Conservation (phyloP, 2,329 filamentous ascomycete genomes). For the Spiromastix sp. region DNA sequence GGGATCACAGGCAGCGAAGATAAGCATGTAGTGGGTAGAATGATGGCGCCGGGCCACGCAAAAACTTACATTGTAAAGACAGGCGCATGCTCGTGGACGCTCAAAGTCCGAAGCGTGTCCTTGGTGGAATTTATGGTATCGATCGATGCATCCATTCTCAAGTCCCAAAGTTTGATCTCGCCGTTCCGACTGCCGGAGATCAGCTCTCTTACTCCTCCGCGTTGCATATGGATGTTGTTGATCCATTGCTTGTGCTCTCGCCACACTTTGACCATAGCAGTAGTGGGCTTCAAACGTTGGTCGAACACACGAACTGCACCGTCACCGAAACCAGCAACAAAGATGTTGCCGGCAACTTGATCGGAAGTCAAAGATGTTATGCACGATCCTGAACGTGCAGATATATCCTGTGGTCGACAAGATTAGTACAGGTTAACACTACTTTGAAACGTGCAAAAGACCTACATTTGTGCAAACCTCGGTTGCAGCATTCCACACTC, state of each 20-base stretch:
- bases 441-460: too few relatives aligned
- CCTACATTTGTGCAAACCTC: conserved; percentile 71
- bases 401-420: conserved; percentile 80
- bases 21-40: background rate
- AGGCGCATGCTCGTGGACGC: conserved; percentile 90
- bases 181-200: conserved; percentile 85
- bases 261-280: conserved; percentile 94
- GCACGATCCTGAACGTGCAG: conserved; percentile 85
- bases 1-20: conserved; percentile 4
- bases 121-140: conserved; percentile 64
- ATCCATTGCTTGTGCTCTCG: conserved; percentile 95
- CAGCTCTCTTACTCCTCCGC: conserved; percentile 83
- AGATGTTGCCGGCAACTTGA: conserved; percentile 93
- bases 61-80: conserved; percentile 83
- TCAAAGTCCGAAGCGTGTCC: conserved; percentile 71
- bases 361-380: conserved; percentile 94
- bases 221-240: conserved; percentile 91
- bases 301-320: conserved; percentile 92
- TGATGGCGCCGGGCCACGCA: background rate
- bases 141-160: conserved; percentile 71
- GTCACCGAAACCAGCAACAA: conserved; percentile 93
- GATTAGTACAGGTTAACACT: too few relatives aligned
- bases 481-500: conserved; percentile 89
- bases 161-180: conserved; percentile 92
- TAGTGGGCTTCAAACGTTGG: conserved; percentile 69